Evolutionary conservation across 495 filamentous ascomycete genomes (phyloP), one percentile per base, ranked within the genome.

Genomic region (Hyaloscypha bicolor): DNA sequence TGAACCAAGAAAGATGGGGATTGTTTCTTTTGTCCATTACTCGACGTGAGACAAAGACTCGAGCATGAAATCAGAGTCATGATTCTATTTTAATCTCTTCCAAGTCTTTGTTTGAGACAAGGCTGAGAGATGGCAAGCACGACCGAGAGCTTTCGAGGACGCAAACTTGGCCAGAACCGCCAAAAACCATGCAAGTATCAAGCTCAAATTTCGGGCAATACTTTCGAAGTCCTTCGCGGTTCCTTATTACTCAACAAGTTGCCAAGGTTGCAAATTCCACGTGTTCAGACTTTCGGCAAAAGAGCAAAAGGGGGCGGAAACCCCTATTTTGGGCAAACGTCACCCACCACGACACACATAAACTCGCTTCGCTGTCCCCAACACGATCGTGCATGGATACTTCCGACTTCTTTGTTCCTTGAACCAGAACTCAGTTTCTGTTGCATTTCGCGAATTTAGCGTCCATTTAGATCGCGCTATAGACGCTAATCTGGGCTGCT

Each of bases 371-470:
- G 42, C 42, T 48, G 0, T 48, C 42, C 16, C 11, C 42, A 48
- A 16, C 42, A 48, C 2, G 16, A 48, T 48, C 16, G 9, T 48
- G 42, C 42, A 48, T 16, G 42, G 42, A 48, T 16, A 48, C 42
- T 48, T 48, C 11, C 42, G 42, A 14, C 4, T 37, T 48, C 42
- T 19, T 48, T 48, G 42, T 48, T 11, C 33, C 57, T 33, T 37
- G 30, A 32, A 60, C 9, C 6, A 22, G 33, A 60, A 32, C 6
- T 4, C 6, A 60, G 35, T 60, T 19, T 35, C 37, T 21, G 57
- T 60, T 60, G 57, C 57, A 39, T 37, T 14, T 60, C 57, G 57
- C 22, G 16, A 39, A 30, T 60, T 60, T 60, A 56, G 53, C 53
- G 53, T 56, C 30, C 0, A 48, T 22, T 16, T 32, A 59, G 8